A percentile compares a stretch with the other conserved stretches of the same genome.
Conservation (phyloP, 305 asterid species). For the Rubia balearica region DNA sequence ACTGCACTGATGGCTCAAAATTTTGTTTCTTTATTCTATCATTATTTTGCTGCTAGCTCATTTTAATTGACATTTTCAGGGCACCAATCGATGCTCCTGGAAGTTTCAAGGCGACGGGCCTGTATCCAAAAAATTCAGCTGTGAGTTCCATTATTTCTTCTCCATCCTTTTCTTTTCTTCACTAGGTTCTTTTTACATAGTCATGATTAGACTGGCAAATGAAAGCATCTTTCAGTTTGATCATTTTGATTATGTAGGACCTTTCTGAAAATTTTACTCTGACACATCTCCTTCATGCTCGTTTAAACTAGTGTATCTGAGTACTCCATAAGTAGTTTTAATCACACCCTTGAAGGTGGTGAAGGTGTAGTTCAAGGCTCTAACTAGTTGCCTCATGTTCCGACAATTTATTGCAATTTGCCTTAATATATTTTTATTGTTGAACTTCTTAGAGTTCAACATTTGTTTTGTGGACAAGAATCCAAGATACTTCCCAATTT, state of each 20-base stretch:
- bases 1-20: background rate
- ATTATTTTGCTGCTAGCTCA: slow-evolving; percentile 12
- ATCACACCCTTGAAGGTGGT: background rate
- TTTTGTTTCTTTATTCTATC: background rate
- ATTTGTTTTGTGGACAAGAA: background rate
- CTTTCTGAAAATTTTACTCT: background rate
- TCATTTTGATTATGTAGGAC: slow-evolving; percentile 4
- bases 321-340: background rate
- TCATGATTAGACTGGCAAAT: background rate
- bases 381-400: background rate
- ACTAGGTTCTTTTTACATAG: background rate
- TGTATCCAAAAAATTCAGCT: slow-evolving; percentile 19
- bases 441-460: background rate
- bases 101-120: slow-evolving; percentile 28
- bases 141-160: slow-evolving; percentile 30
- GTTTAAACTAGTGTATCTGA: background rate
- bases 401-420: background rate
- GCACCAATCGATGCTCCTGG: slow-evolving; percentile 31
- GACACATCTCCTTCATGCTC: slow-evolving; percentile 11
- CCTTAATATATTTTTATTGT: background rate
- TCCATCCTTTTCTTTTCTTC: background rate
- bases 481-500: background rate
- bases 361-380: background rate
- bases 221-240: background rate
- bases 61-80: slow-evolving; percentile 32